phyloP scores from a whole-genome alignment of 306 rosid genomes.

The Prosopis cineraria region DNA sequence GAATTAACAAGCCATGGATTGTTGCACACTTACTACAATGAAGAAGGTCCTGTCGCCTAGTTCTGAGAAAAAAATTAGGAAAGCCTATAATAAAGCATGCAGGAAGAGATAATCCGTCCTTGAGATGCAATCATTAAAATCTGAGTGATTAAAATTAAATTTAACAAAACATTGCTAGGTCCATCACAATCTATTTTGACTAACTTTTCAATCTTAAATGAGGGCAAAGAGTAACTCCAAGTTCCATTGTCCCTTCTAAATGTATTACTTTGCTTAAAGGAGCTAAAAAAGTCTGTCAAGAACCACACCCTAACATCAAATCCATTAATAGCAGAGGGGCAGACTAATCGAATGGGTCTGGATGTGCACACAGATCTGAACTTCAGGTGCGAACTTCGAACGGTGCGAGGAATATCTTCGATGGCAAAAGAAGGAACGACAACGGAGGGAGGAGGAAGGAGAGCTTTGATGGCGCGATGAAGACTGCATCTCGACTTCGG shows the following conservation, averaged over 20 bases:
- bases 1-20: neutral
- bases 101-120: conserved; percentile 34
- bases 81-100: conserved; percentile 63
- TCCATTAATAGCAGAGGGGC: too few species aligned
- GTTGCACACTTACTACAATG: conserved; percentile 74
- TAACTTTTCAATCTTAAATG: neutral
- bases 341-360: too few species aligned
- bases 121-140: conserved; percentile 7
- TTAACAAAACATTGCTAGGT: neutral
- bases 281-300: conserved; percentile 20
- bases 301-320: too few species aligned
- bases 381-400: too few species aligned
- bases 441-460: too few species aligned
- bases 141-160: conserved; percentile 7
- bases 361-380: too few species aligned
- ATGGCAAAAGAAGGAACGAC: too few species aligned
- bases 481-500: too few species aligned
- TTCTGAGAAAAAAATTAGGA: conserved; percentile 95
- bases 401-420: too few species aligned
- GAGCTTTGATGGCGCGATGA: too few species aligned
- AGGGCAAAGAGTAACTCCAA: conserved; percentile 14
- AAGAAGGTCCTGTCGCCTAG: conserved; percentile 97
- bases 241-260: conserved; percentile 26
- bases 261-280: neutral
- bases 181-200: neutral